Percentiles rank a stretch among this genome's conserved stretches.
Evolutionary conservation across 2,329 filamentous ascomycete species (phyloP).

Genomic region (Rhinocladiella mackenziei): DNA sequence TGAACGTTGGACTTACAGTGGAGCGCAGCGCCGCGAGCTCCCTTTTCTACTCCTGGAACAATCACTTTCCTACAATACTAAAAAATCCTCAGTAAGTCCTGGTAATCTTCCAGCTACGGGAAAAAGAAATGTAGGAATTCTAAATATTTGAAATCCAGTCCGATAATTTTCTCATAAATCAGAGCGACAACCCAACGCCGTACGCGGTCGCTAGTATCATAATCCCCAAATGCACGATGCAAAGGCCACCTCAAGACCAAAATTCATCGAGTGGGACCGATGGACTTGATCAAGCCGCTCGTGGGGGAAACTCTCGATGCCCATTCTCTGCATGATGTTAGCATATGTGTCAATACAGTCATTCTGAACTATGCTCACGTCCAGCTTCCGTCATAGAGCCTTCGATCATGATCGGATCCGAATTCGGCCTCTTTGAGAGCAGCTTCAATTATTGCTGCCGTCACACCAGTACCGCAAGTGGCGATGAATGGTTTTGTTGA

Average conservation of each 20-base stretch:
- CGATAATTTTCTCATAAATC: not conserved
- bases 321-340: constrained; percentile 42
- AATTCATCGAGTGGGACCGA: not conserved
- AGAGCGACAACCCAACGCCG: not conserved
- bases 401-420: constrained; percentile 62
- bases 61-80: no score
- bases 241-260: not conserved
- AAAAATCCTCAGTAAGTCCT: no score
- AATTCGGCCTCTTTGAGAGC: constrained; percentile 76
- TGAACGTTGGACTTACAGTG: no score
- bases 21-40: no score
- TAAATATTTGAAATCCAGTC: no score
- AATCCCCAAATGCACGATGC: not conserved
- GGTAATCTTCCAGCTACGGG: no score
- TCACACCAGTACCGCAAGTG: constrained; percentile 91
- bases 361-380: constrained; percentile 61
- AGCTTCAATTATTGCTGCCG: constrained; percentile 83
- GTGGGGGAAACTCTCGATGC: constrained; percentile 46
- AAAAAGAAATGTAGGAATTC: no score
- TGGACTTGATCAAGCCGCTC: constrained; percentile 41
- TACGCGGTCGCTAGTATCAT: not conserved
- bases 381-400: constrained; percentile 95
- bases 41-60: no score
- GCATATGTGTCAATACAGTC: constrained; percentile 5
- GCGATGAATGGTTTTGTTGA: constrained; percentile 75